phyloP scores from a whole-genome alignment of 2,329 filamentous ascomycete species.

The Sclerotinia glacialis region DNA sequence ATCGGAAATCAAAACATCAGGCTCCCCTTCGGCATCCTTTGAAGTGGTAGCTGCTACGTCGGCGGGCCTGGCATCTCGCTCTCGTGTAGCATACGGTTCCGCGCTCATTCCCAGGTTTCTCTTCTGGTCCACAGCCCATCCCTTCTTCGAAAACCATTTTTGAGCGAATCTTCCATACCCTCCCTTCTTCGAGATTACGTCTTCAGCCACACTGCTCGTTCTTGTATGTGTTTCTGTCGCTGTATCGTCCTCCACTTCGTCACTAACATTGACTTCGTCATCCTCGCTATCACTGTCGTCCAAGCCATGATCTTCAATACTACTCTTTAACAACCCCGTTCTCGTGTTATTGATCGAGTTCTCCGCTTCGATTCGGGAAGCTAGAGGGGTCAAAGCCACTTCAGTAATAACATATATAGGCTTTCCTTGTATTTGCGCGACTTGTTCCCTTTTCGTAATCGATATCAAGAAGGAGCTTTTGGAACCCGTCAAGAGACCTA shows the following conservation, averaged over 20 bases:
- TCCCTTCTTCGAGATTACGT: slow-evolving; percentile 80
- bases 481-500: slow-evolving; percentile 82
- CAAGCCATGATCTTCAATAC: slow-evolving; percentile 35
- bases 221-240: slow-evolving; percentile 28
- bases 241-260: slow-evolving; percentile 46
- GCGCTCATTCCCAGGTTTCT: slow-evolving; percentile 66
- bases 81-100: slow-evolving; percentile 19
- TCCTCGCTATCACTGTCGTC: slow-evolving; percentile 45
- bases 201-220: slow-evolving; percentile 70
- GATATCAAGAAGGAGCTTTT: slow-evolving; percentile 80
- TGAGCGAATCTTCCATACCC: slow-evolving; percentile 87
- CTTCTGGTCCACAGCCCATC: slow-evolving; percentile 72
- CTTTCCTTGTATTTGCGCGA: slow-evolving; percentile 79
- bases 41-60: neutral
- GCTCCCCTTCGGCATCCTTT: neutral
- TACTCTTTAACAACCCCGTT: slow-evolving; percentile 44
- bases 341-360: slow-evolving; percentile 65
- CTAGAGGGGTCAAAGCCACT: slow-evolving; percentile 84
- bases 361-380: slow-evolving; percentile 70
- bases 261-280: slow-evolving; percentile 43
- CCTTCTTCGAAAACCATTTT: slow-evolving; percentile 84
- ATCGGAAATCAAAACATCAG: neutral
- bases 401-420: slow-evolving; percentile 86
- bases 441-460: slow-evolving; percentile 81
- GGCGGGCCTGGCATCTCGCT: neutral